Evolutionary conservation across 768 basidiomycete species (phyloP), one percentile per base, ranked within the genome.

Genomic region (Russula lepida): DNA sequence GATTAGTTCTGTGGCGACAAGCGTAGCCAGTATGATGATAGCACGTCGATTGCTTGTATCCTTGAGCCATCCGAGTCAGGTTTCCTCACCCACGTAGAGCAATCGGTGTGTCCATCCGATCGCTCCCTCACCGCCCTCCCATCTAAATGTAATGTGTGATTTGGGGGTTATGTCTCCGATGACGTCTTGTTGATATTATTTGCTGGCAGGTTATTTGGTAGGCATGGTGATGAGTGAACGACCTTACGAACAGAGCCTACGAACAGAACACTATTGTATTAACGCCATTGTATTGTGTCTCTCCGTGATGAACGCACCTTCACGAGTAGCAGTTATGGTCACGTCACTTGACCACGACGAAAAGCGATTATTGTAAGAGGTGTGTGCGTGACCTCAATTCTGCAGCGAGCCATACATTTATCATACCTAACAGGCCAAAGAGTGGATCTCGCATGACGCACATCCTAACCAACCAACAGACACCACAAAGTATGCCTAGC

Each of bases 1-100:
- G 3, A 6, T 6, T n/a, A 60, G 59, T 60, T 60, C 44, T 60
- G 52, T 35, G 59, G 59, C 0, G 41, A 47, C 19, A 41, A 9
- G 12, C 43, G 54, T 5, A 48, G 21, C n/a, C 6, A 54, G 19
- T 13, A 17, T 6, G 59, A 60, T 35, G n/a, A 28, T 13, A 30
- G 32, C 23, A 21, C 39, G 8, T 23, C 54, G 23, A 43, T 60
- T 21, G 37, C 41, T 28, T 52, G 47, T 27, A 63, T 6, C 28
- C 13, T 48, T 4, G 56, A 60, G 13, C 35, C 59, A 2, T 54
- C 39, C 21, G 53, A 60, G 28, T 19, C 47, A 21, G 54, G 49
- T 7, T 48, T 49, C 3, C 53, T 60, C 35, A 49, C 46, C 13
- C 59, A 60, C 37, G 59, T 53, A 13, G 30, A 35, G 5, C 35